Conservation (phyloP, 176 grass and related monocot genomes). For the Juncus inflexus region DNA sequence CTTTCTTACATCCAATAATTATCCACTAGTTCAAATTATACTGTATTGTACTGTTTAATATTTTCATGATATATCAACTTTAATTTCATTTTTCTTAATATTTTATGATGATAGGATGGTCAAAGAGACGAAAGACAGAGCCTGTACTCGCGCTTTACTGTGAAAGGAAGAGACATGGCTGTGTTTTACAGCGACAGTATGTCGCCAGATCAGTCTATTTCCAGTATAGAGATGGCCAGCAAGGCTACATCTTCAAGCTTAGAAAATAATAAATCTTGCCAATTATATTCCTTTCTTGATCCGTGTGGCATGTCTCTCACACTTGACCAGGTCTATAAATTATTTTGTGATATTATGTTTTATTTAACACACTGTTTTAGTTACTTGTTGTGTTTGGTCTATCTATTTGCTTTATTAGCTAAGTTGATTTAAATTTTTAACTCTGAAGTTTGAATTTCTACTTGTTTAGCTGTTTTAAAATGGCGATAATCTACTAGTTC, state of each 20-base stretch:
- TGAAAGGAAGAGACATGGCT: constrained; percentile 95
- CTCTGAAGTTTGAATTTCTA: too few species aligned
- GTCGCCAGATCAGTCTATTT: constrained; percentile 30
- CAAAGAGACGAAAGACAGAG: constrained; percentile 57
- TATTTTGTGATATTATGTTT: background rate
- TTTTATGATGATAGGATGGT: constrained; percentile 46
- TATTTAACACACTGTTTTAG: background rate
- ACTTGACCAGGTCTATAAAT: constrained; percentile 72
- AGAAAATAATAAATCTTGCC: constrained; percentile 28
- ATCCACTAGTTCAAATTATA: too few species aligned
- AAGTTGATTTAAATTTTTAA: too few species aligned
- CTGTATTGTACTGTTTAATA: too few species aligned
- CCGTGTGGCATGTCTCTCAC: constrained; percentile 88
- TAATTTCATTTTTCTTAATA: constrained; percentile 24
- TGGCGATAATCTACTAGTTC: too few species aligned
- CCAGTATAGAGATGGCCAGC: constrained; percentile 27
- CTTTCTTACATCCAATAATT: too few species aligned
- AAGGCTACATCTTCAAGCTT: constrained; percentile 31
- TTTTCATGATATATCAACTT: too few species aligned
- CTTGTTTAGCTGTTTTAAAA: too few species aligned
- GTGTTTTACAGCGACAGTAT: constrained; percentile 66
- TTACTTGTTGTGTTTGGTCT: too few species aligned
- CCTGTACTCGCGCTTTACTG: constrained; percentile 86
- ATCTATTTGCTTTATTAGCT: too few species aligned
- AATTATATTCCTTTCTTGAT: constrained; percentile 84